These are phyloP conservation scores for Xylariales sp. DNA, from an alignment of 2,329 filamentous ascomycete genomes.

Conservation along the genomic window DNA sequence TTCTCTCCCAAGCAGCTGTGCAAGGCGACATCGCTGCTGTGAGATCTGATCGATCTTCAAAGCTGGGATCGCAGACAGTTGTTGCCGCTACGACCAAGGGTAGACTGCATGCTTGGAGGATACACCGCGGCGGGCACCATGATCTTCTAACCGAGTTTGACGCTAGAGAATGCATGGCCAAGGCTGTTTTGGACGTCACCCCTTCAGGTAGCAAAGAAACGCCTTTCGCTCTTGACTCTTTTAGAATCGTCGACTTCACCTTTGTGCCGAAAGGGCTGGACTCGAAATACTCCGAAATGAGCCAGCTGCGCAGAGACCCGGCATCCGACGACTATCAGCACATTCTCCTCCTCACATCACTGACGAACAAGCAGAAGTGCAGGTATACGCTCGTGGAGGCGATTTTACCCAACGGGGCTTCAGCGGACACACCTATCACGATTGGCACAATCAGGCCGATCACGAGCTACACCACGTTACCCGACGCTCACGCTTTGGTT, in stretches of 20 bases:
- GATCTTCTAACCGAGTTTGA: conserved; percentile 70
- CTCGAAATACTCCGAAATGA: conserved; percentile 44
- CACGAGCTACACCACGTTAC: conserved; percentile 56
- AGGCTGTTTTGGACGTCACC: conserved; percentile 55
- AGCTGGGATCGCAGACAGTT: conserved; percentile 79
- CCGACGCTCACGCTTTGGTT: conserved; percentile 34
- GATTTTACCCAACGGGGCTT: conserved; percentile 48
- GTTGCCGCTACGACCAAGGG: conserved; percentile 75
- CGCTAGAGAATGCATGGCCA: conserved; percentile 58
- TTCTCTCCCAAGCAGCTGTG: conserved; percentile 64
- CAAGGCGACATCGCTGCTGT: conserved; percentile 79
- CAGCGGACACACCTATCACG: conserved; percentile 28
- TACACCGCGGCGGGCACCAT: conserved; percentile 83
- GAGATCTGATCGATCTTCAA: conserved; percentile 64
- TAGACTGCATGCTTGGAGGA: conserved; percentile 78
- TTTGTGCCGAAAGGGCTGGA: conserved; percentile 56
- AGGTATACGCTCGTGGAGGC: conserved; percentile 76
- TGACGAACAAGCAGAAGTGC: conserved; percentile 46
- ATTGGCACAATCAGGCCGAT: conserved; percentile 67
- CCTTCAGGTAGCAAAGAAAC: conserved; percentile 44
- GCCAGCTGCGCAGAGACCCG: conserved; percentile 45
- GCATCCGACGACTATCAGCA: conserved; percentile 50
- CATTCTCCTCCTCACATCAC: conserved; percentile 57
- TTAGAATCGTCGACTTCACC: conserved; percentile 77
- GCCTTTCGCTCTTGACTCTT: conserved; percentile 49